These are phyloP conservation scores for Kluyveromyces nonfermentans DNA, from an alignment of 805 yeast species.

Conservation along the genomic window DNA sequence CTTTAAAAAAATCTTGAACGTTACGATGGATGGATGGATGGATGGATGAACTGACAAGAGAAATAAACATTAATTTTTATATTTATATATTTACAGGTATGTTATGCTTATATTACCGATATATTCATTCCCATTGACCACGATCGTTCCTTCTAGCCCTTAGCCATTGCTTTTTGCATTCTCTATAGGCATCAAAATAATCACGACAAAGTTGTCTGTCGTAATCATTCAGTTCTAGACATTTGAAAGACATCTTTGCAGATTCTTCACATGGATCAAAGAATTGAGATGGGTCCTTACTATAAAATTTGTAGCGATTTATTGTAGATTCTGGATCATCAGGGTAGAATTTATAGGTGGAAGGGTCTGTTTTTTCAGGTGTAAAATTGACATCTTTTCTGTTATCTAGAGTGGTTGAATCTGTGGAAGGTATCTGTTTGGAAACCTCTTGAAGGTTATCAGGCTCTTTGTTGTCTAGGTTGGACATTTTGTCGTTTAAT, in stretches of 20 bases:
- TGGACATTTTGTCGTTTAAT: not conserved
- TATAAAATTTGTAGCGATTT: conserved; percentile 58
- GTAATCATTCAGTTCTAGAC: conserved; percentile 70
- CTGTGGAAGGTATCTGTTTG: not conserved
- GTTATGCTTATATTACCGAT: not conserved
- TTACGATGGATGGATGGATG: too few relatives aligned
- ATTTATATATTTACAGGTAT: not conserved
- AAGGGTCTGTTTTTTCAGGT: conserved; percentile 13
- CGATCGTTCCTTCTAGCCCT: conserved; percentile 31
- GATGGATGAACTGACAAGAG: too few relatives aligned
- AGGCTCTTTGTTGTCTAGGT: not conserved
- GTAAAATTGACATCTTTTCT: conserved; percentile 17
- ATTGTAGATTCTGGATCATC: conserved; percentile 72
- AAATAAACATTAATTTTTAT: not conserved
- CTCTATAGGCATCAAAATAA: conserved; percentile 87
- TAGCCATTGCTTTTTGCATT: conserved; percentile 76
- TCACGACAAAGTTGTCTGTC: conserved; percentile 62
- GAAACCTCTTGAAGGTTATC: too few relatives aligned
- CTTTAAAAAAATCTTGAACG: not conserved
- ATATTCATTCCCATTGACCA: conserved; percentile 20
- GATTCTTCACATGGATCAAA: conserved; percentile 93
- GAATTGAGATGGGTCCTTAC: conserved; percentile 72
- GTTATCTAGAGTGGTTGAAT: conserved; percentile 7
- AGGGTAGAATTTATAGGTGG: conserved; percentile 41
- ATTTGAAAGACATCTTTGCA: conserved; percentile 74